Percentiles rank a stretch among this genome's conserved stretches.
These are phyloP conservation scores for Xerocomus brunneocitrinus DNA, from an alignment of 768 basidiomycete species.

Conservation along the genomic window DNA sequence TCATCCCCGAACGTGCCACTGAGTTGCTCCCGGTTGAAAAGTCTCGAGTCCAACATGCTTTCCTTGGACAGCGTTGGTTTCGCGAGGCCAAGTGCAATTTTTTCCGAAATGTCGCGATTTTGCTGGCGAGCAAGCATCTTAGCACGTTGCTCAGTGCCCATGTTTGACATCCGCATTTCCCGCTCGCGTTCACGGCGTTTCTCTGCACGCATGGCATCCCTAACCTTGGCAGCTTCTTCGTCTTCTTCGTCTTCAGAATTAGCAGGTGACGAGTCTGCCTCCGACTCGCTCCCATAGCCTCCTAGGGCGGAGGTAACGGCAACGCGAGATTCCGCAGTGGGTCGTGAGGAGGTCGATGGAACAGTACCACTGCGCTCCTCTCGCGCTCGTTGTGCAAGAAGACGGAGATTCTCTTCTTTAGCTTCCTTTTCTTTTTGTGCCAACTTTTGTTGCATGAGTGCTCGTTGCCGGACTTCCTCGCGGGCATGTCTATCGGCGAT, in stretches of 20 bases:
- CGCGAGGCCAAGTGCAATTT: constrained; percentile 94
- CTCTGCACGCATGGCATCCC: constrained; percentile 88
- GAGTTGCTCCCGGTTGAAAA: constrained; percentile 95
- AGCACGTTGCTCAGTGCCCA: constrained; percentile 95
- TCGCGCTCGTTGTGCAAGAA: constrained; percentile 91
- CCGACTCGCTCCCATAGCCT: constrained; percentile 82
- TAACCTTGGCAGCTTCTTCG: constrained; percentile 78
- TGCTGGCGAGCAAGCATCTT: constrained; percentile 94
- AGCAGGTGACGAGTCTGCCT: constrained; percentile 40
- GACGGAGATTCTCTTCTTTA: constrained; percentile 93
- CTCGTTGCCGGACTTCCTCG: constrained; percentile 93
- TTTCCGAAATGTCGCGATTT: constrained; percentile 99
- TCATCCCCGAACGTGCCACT: constrained; percentile 81
- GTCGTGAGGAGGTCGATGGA: constrained; percentile 54
- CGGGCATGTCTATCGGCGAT: constrained; percentile 96
- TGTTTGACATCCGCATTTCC: constrained; percentile 98
- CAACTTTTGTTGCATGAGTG: constrained; percentile 98
- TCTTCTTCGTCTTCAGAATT: constrained; percentile 61
- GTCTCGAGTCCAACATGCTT: constrained; percentile 91
- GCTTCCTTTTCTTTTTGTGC: constrained; percentile 94
- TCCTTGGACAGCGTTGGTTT: constrained; percentile 97
- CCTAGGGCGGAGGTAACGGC: constrained; percentile 75
- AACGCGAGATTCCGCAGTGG: constrained; percentile 61
- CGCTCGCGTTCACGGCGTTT: constrained; percentile 92
- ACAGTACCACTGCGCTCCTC: constrained; percentile 85